phyloP scores from a whole-genome alignment of 2,329 filamentous ascomycete genomes.

The Thielaviopsis musarum region DNA sequence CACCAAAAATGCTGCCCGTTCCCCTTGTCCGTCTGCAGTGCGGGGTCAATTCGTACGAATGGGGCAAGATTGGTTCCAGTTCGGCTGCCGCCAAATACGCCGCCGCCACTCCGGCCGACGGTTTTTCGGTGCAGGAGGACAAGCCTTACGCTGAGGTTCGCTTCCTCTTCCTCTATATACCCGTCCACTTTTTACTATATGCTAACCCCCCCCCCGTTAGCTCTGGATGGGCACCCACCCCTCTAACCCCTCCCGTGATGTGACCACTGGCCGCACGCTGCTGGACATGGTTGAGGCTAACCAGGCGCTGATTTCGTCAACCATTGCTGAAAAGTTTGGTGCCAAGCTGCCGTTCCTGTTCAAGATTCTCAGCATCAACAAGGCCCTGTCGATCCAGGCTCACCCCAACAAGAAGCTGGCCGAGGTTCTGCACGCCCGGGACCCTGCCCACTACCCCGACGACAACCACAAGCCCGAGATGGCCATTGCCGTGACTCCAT shows the following conservation, averaged over 20 bases:
- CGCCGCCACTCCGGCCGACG: conserved; percentile 59
- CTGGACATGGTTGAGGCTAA: conserved; percentile 82
- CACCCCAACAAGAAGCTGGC: conserved; percentile 89
- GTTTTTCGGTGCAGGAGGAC: conserved; percentile 63
- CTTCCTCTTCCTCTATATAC: conserved; percentile 7
- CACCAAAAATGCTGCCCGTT: conserved; percentile 40
- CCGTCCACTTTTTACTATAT: conserved; percentile 14
- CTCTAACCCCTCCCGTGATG: conserved; percentile 82
- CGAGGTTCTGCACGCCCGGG: conserved; percentile 67
- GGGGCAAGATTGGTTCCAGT: conserved; percentile 81
- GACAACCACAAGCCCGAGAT: conserved; percentile 99
- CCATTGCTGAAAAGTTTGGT: conserved; percentile 59
- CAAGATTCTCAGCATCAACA: conserved; percentile 92
- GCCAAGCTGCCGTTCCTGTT: conserved; percentile 86
- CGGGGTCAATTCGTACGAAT: conserved; percentile 97
- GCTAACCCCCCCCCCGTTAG: conserved; percentile 27
- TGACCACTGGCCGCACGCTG: conserved; percentile 67
- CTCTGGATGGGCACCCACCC: conserved; percentile 99
- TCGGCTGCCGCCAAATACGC: conserved; percentile 85
- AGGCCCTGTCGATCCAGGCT: conserved; percentile 91
- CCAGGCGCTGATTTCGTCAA: conserved; percentile 57
- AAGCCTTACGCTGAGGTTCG: conserved; percentile 86
- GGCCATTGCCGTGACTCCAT: conserved; percentile 93
- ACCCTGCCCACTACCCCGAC: conserved; percentile 91
- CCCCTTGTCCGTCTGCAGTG: conserved; percentile 74